phyloP scores from a whole-genome alignment of 1,284 basidiomycete species.

The Pterula multifida region DNA sequence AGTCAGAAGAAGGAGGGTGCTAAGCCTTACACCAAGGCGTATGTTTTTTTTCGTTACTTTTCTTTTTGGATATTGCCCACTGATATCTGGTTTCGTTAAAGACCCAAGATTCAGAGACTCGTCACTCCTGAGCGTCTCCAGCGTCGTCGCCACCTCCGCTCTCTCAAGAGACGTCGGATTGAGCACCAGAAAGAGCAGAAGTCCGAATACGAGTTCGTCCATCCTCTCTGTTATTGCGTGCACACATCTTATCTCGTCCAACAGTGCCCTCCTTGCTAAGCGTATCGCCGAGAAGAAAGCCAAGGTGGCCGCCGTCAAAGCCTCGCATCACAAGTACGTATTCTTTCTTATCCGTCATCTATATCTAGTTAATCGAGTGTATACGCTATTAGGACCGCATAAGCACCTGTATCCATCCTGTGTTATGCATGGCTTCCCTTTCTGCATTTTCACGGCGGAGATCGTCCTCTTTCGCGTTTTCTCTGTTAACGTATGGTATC shows the following conservation, averaged over 20 bases:
- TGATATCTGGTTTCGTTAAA: slow-evolving; percentile 16
- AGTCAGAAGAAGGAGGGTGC: slow-evolving; percentile 84
- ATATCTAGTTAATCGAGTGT: too few species aligned
- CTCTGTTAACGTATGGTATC: too few species aligned
- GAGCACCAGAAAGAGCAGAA: slow-evolving; percentile 94
- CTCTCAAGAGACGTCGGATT: slow-evolving; percentile 82
- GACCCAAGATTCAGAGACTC: slow-evolving; percentile 83
- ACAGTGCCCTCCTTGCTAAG: slow-evolving; percentile 72
- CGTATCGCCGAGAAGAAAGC: slow-evolving; percentile 90
- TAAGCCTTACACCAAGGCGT: slow-evolving; percentile 98
- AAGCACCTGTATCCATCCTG: too few species aligned
- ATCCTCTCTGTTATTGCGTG: background rate
- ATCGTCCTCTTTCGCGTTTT: too few species aligned
- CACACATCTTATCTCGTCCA: slow-evolving; percentile 3
- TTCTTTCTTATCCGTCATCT: background rate
- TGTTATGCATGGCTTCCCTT: too few species aligned
- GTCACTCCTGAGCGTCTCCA: slow-evolving; percentile 94
- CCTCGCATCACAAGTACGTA: slow-evolving; percentile 54
- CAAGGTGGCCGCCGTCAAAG: slow-evolving; percentile 70
- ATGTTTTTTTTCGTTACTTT: slow-evolving; percentile 24
- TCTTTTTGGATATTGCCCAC: background rate
- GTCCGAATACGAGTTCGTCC: slow-evolving; percentile 74
- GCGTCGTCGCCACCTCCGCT: slow-evolving; percentile 87
- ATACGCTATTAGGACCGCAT: too few species aligned
- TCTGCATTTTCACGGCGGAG: too few species aligned